Conservation (phyloP, 2,329 filamentous ascomycete species). For the Penicillium sp. region DNA sequence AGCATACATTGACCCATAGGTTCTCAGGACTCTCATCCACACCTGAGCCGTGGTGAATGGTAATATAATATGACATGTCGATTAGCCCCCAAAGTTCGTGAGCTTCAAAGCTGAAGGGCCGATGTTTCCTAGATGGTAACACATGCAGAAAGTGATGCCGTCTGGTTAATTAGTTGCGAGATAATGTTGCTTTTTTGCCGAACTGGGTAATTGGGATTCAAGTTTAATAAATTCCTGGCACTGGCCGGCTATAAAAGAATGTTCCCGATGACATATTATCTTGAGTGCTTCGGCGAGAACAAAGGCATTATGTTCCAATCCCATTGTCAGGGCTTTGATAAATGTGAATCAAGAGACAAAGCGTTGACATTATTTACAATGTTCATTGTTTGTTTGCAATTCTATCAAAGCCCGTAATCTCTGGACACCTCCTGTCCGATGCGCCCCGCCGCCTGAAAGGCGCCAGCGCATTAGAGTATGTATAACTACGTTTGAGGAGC, state of each 20-base stretch:
- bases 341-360: background rate
- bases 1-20: background rate
- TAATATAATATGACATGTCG: constrained; percentile 4
- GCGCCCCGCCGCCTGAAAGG: too few relatives aligned
- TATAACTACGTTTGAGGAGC: background rate
- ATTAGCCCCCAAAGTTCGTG: background rate
- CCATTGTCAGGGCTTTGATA: background rate
- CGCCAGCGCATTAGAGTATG: background rate
- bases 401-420: background rate
- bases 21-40: background rate
- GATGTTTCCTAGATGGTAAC: background rate
- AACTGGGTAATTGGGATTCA: background rate
- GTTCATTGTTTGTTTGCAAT: background rate
- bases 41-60: background rate
- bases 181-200: background rate
- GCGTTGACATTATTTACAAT: background rate
- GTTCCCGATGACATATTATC: too few relatives aligned
- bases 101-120: background rate
- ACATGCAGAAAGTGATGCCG: background rate
- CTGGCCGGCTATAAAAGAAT: background rate
- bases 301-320: background rate
- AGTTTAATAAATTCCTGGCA: background rate
- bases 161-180: too few relatives aligned
- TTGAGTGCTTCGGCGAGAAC: background rate
- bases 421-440: too few relatives aligned